phyloP scores from a whole-genome alignment of 129 eudicot species.

The Arctium lappa region DNA sequence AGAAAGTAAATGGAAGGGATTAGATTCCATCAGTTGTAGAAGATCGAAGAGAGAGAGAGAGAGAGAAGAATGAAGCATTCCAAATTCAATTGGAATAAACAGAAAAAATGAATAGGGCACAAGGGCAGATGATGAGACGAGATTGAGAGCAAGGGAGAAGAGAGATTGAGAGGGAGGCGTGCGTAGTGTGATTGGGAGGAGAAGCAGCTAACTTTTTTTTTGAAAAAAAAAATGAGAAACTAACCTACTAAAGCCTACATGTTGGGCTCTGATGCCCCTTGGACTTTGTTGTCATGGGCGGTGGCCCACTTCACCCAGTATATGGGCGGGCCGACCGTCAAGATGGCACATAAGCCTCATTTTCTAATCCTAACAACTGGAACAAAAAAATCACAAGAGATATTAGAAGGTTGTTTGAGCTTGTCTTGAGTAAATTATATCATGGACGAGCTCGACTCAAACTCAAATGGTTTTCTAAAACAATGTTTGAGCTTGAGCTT shows the following conservation, averaged over 20 bases:
- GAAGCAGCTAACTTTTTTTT: neutral
- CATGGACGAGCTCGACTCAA: no score
- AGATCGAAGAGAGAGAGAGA: neutral
- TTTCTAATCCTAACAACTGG: no score
- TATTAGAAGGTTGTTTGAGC: no score
- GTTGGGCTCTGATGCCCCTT: neutral
- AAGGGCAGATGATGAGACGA: neutral
- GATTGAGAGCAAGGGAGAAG: neutral
- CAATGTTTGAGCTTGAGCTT: no score
- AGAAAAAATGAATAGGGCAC: constrained; percentile 23
- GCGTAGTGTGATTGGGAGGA: neutral
- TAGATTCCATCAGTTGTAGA: neutral
- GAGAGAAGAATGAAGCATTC: neutral
- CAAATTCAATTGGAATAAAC: constrained; percentile 20
- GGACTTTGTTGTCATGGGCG: neutral
- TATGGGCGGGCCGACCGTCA: no score
- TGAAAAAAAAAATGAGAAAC: neutral
- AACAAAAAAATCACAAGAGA: no score
- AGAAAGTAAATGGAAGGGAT: constrained; percentile 2
- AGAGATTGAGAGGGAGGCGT: neutral
- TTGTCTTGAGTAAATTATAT: no score
- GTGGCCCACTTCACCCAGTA: neutral
- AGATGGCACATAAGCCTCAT: no score
- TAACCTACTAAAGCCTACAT: neutral
- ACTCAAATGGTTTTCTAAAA: no score